Percentiles rank a stretch among this genome's conserved stretches.
Evolutionary conservation across 2,329 filamentous ascomycete species (phyloP).

Genomic region (Penicillium sp.): DNA sequence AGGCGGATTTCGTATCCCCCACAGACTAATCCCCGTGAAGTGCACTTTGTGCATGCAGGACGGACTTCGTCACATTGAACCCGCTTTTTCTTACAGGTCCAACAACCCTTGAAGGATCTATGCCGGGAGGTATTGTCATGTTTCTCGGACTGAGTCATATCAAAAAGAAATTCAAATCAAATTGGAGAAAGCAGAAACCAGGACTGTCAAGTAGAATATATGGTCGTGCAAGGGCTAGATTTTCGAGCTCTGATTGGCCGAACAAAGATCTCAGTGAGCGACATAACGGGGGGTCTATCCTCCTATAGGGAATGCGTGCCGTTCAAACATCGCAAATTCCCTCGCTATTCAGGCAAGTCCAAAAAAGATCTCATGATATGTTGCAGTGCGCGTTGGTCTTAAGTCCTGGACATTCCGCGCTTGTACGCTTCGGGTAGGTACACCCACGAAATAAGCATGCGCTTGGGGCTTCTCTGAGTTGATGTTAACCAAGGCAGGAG

Average conservation of each 20-base stretch:
- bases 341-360: constrained; percentile 11
- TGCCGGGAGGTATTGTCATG: constrained; percentile 17
- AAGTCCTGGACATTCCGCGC: background rate
- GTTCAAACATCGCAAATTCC: constrained; percentile 17
- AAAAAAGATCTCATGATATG: background rate
- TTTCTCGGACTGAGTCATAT: constrained; percentile 14
- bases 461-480: background rate
- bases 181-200: background rate
- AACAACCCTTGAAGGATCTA: constrained; percentile 27
- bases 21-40: constrained; percentile 14
- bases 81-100: constrained; percentile 26
- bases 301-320: constrained; percentile 17
- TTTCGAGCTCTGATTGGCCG: constrained; percentile 19
- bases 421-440: constrained; percentile 22
- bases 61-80: constrained; percentile 26
- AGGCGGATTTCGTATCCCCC: constrained; percentile 26
- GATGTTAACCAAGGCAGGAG: background rate
- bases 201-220: constrained; percentile 17
- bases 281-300: constrained; percentile 19
- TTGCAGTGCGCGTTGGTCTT: background rate
- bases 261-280: constrained; percentile 23
- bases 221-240: constrained; percentile 2
- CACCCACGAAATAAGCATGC: constrained; percentile 21
- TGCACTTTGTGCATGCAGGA: constrained; percentile 21
- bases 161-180: background rate